Conservation (phyloP, 306 rosid genomes). For the Dalbergia cultrata region DNA sequence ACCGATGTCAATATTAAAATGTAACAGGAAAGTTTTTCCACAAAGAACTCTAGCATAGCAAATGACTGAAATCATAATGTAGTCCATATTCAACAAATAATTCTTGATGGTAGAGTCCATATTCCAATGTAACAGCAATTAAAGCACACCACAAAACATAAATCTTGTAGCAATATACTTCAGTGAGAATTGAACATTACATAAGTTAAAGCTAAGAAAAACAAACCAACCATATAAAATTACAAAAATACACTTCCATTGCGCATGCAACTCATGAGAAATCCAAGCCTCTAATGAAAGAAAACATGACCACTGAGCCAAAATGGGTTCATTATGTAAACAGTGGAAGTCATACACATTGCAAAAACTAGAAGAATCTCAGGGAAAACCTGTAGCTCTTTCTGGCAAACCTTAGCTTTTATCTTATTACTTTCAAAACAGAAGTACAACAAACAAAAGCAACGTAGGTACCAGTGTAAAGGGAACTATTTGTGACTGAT, state of each 20-base stretch:
- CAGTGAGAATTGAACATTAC: neutral
- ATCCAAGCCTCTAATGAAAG: constrained; percentile 41
- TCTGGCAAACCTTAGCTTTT: constrained; percentile 2
- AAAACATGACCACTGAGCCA: constrained; percentile 13
- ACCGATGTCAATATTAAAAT: neutral
- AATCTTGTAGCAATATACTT: neutral
- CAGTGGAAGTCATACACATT: neutral
- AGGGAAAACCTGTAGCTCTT: neutral
- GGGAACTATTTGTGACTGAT: constrained; percentile 19
- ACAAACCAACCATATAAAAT: constrained; percentile 10
- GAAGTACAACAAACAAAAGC: constrained; percentile 5
- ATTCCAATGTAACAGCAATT: neutral
- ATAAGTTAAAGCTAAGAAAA: neutral
- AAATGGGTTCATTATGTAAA: constrained; percentile 13
- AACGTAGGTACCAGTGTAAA: neutral
- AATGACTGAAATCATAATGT: neutral
- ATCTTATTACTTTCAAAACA: constrained; percentile 16
- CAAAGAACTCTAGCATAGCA: neutral
- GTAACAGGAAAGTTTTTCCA: neutral
- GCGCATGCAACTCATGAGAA: constrained; percentile 27
- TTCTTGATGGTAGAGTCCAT: neutral
- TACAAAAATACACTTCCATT: constrained; percentile 12
- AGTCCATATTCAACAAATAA: neutral
- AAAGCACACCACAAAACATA: neutral
- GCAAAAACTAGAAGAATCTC: neutral